Percentiles rank a stretch among this genome's conserved stretches.
Conservation (phyloP, 2,329 filamentous ascomycete genomes). For the Sclerotinia subarctica region DNA sequence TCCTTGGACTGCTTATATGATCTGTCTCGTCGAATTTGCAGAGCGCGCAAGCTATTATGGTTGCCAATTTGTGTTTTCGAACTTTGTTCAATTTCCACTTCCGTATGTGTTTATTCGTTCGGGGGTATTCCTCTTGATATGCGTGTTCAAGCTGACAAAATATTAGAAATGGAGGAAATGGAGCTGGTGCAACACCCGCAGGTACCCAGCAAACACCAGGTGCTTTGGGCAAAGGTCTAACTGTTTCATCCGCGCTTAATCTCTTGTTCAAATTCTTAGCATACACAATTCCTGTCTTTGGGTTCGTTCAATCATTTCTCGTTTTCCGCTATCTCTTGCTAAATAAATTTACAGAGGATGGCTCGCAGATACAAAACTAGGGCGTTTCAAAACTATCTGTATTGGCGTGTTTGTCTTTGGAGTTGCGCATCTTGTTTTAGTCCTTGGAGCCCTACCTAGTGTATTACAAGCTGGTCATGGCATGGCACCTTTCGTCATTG, state of each 20-base stretch:
- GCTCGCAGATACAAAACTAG: constrained; percentile 61
- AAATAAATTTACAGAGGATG: constrained; percentile 42
- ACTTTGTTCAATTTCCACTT: constrained; percentile 60
- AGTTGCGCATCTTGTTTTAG: constrained; percentile 60
- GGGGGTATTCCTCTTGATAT: background rate
- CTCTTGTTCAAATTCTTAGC: constrained; percentile 52
- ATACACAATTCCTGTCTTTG: constrained; percentile 41
- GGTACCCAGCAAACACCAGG: constrained; percentile 44
- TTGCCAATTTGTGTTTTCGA: constrained; percentile 56
- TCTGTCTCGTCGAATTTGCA: constrained; percentile 71
- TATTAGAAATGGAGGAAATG: constrained; percentile 40
- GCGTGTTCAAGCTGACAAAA: background rate
- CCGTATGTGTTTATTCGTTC: constrained; percentile 38
- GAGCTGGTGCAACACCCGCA: constrained; percentile 41
- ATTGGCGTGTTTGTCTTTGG: constrained; percentile 50
- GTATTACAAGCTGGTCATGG: constrained; percentile 52
- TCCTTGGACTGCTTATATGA: constrained; percentile 64
- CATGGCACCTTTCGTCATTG: constrained; percentile 46
- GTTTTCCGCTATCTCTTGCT: constrained; percentile 41
- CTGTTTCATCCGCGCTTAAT: constrained; percentile 50
- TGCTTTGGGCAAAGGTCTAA: constrained; percentile 56
- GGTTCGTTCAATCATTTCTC: constrained; percentile 16
- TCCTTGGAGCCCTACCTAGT: constrained; percentile 28
- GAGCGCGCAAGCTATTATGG: constrained; percentile 79
- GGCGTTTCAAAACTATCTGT: constrained; percentile 62